phyloP scores from a whole-genome alignment of 306 rosid genomes.

The Glycyrrhiza uralensis region DNA sequence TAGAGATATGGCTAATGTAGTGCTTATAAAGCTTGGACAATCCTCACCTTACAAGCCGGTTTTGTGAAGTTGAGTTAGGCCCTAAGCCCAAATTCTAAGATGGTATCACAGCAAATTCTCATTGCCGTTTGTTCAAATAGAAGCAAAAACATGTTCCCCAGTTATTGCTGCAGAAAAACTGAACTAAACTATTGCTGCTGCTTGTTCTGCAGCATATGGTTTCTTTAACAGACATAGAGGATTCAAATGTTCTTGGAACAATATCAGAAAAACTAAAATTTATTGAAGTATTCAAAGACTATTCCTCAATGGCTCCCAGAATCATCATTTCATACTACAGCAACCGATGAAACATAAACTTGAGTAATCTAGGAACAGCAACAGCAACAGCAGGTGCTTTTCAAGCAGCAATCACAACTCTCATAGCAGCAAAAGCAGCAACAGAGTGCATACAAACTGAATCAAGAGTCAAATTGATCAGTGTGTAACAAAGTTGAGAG shows the following conservation, averaged over 20 bases:
- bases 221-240: background rate
- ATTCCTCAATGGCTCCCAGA: background rate
- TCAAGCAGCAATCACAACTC: constrained; percentile 45
- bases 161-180: too few relatives aligned
- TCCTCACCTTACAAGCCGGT: too few relatives aligned
- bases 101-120: background rate
- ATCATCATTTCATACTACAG: constrained; percentile 9
- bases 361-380: constrained; percentile 47
- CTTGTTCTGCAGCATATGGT: background rate
- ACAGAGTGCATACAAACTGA: constrained; percentile 49
- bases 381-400: constrained; percentile 59
- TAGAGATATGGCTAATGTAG: too few relatives aligned
- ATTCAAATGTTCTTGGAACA: background rate
- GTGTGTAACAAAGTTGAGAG: background rate
- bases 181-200: background rate
- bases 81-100: too few relatives aligned
- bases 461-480: background rate
- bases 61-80: too few relatives aligned
- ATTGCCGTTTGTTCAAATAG: background rate
- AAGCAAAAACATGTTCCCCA: too few relatives aligned
- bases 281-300: background rate
- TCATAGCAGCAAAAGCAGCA: constrained; percentile 67
- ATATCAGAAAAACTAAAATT: background rate
- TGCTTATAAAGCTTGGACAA: too few relatives aligned
- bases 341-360: background rate